Conservation (phyloP, 345 rosid species). For the Populus deltoides region DNA sequence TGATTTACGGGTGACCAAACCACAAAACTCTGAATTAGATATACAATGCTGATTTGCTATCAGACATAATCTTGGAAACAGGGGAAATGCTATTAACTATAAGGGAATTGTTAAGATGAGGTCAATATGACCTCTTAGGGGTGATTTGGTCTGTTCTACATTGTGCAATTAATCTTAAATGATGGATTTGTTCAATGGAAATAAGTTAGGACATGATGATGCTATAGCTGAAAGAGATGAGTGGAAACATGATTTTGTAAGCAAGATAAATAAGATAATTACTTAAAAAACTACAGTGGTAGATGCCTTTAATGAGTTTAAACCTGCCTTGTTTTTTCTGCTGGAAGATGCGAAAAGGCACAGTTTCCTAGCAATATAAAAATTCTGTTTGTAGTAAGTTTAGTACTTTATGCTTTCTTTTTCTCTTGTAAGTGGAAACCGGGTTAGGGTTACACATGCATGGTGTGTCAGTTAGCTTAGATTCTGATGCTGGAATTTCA, state of each 20-base stretch:
- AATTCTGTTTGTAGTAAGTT: not conserved
- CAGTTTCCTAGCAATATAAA: not conserved
- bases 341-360: not conserved
- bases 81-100: not conserved
- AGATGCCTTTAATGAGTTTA: not conserved
- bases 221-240: not conserved
- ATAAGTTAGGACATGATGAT: not conserved
- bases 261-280: not conserved
- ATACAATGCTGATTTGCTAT: not conserved
- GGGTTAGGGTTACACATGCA: not conserved
- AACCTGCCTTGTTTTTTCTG: not conserved
- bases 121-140: not conserved
- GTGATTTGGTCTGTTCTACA: not conserved
- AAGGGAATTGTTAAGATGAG: not conserved
- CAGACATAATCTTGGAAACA: not conserved
- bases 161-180: not conserved
- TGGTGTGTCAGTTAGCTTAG: not conserved
- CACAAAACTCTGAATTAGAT: not conserved
- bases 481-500: not conserved
- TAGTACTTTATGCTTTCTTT: not conserved
- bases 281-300: not conserved
- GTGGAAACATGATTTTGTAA: not conserved
- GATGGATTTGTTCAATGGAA: not conserved
- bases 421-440: not conserved
- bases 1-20: not conserved